Conservation (phyloP, 2,329 filamentous ascomycete genomes). For the Aspergillus tanneri region DNA sequence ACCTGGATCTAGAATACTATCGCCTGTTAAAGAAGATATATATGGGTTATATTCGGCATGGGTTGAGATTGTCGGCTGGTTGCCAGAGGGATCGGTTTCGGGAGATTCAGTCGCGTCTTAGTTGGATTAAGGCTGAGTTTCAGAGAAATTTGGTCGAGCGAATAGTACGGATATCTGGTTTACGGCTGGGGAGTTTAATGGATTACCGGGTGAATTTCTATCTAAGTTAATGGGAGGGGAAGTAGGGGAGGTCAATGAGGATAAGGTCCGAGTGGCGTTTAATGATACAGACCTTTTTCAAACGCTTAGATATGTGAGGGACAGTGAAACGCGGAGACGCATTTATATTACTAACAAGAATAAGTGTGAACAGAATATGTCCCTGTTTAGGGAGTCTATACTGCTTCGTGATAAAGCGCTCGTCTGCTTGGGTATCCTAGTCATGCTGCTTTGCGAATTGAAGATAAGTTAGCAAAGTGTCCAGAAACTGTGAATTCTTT, state of each 20-base stretch:
- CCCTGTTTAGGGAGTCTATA: constrained; percentile 50
- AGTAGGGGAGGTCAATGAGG: constrained; percentile 47
- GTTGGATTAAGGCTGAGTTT: constrained; percentile 50
- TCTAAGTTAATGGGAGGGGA: constrained; percentile 48
- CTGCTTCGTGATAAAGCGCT: constrained; percentile 51
- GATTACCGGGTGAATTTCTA: constrained; percentile 51
- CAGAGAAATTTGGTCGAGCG: constrained; percentile 54
- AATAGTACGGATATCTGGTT: constrained; percentile 54
- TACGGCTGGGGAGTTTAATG: constrained; percentile 48
- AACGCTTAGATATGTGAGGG: constrained; percentile 50
- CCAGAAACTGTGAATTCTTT: constrained; percentile 54
- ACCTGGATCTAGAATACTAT: constrained; percentile 49
- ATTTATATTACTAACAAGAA: constrained; percentile 52
- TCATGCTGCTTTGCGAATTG: constrained; percentile 52
- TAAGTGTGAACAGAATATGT: constrained; percentile 52
- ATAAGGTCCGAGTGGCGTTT: constrained; percentile 51
- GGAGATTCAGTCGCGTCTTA: constrained; percentile 53
- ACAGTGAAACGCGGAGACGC: constrained; percentile 44
- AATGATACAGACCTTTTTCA: constrained; percentile 53
- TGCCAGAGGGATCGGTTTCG: constrained; percentile 51
- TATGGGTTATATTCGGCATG: constrained; percentile 51
- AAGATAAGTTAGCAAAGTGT: constrained; percentile 56
- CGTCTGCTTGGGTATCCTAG: constrained; percentile 51
- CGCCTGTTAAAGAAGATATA: constrained; percentile 52
- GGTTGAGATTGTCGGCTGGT: constrained; percentile 48